Evolutionary conservation across 164 flowering plant genomes (phyloP), one percentile per base, ranked within the genome.

Genomic region (Magnolia officinalis): DNA sequence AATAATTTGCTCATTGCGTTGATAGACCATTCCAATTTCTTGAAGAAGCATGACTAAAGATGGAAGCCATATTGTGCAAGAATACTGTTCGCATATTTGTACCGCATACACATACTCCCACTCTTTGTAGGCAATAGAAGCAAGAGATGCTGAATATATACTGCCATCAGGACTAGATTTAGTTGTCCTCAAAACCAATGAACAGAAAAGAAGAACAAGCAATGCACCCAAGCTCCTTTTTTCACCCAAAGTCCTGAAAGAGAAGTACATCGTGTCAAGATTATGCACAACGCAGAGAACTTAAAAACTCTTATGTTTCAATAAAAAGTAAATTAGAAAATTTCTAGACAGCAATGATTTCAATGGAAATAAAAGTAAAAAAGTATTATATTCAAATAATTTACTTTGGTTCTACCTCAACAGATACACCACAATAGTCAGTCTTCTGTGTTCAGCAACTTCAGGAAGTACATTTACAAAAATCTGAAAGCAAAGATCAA

Each of bases 21-120:
- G 77, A 70, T 75, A 50, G 64, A 55, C 81, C 45, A 4, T 74
- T 74, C 79, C 84, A 59, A 88, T 68, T 73, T 79, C 77, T 78
- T 87, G 83, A 74, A 94, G 89, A 76, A 90, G 69, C 50, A 66
- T 26, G 51, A 90, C 91, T 24, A 96, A 80, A 37, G 99, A 88
- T 45, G 93, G 97, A 82, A 96, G 97, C 99, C 99, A 96, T 69
- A 86, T 88, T 72, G 72, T 79, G 84, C 90, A 87, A 4, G 97
- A 86, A 86, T 89, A 94, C 77, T 96, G 95, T 78, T 85, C 92
- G 80, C 84, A 88, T 11, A 96, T 72, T 78, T 88, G 89, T 67
- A 80, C 11, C 0, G 94, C 91, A 85, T 94, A 89, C 58, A 55
- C 67, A 75, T 86, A 91, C 78, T 94, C 99, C 99, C 99, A 94